A percentile compares a stretch with the other conserved stretches of the same genome.
Evolutionary conservation across 1,284 basidiomycete genomes (phyloP).

Genomic region (Vanrija pseudolonga): DNA sequence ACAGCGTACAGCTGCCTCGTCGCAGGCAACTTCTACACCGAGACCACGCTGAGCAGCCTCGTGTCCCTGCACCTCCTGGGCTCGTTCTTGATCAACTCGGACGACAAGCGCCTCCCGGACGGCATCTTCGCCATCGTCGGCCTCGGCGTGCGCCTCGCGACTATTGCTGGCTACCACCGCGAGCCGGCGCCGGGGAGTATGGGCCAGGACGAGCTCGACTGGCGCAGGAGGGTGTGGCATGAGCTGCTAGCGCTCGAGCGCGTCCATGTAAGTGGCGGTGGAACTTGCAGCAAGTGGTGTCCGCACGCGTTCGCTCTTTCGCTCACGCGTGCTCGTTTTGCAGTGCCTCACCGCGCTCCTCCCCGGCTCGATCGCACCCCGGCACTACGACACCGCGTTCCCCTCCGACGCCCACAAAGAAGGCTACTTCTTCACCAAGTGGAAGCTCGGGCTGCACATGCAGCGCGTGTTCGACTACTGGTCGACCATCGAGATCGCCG

Average conservation of each 20-base stretch:
- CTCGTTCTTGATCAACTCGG: conserved; percentile 18
- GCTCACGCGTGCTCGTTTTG: not conserved
- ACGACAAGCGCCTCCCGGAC: conserved; percentile 17
- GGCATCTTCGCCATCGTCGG: conserved; percentile 19
- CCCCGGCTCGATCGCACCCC: conserved; percentile 13
- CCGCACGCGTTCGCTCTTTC: not conserved
- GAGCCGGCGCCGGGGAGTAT: conserved; percentile 1
- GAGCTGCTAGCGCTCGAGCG: conserved; percentile 17
- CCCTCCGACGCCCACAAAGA: conserved; percentile 13
- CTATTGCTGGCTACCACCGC: conserved; percentile 19
- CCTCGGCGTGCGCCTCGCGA: conserved; percentile 13
- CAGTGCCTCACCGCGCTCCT: conserved; percentile 13
- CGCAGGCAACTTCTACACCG: conserved; percentile 19
- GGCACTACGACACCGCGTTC: conserved; percentile 19
- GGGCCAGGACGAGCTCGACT: conserved; percentile 9
- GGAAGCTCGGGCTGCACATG: conserved; percentile 19
- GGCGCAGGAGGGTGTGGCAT: conserved; percentile 17
- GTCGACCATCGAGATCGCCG: conserved; percentile 11
- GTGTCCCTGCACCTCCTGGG: conserved; percentile 14
- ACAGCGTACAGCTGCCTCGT: conserved; percentile 17
- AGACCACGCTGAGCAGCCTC: conserved; percentile 14
- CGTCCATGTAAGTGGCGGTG: conserved; percentile 6
- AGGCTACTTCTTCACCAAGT: conserved; percentile 18
- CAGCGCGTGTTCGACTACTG: conserved; percentile 18
- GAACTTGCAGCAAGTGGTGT: too few relatives aligned